These are phyloP conservation scores for Cryptococcus sp. DNA, from an alignment of 1,284 basidiomycete genomes.

Conservation along the genomic window DNA sequence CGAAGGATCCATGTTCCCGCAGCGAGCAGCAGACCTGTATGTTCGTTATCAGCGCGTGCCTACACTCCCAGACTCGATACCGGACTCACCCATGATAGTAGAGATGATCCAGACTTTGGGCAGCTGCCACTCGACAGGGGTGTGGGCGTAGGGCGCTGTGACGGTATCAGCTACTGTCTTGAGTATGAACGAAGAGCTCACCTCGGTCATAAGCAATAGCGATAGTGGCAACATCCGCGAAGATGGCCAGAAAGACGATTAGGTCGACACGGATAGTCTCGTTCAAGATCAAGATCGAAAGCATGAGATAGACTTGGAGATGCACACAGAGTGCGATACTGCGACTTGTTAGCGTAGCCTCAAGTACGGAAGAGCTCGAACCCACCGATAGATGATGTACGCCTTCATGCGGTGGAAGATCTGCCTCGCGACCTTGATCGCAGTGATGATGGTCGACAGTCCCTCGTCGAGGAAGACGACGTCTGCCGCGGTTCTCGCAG, in stretches of 20 bases:
- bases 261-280: constrained; percentile 62
- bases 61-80: neutral
- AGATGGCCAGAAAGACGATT: constrained; percentile 62
- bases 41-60: neutral
- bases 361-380: constrained; percentile 2
- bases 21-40: constrained; percentile 54
- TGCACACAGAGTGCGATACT: constrained; percentile 60
- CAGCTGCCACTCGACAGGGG: constrained; percentile 62
- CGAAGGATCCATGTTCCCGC: constrained; percentile 61
- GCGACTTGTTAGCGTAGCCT: constrained; percentile 13
- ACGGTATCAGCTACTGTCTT: constrained; percentile 36
- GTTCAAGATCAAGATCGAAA: constrained; percentile 59
- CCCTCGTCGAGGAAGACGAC: constrained; percentile 61
- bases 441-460: constrained; percentile 58
- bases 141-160: constrained; percentile 56
- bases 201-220: constrained; percentile 56
- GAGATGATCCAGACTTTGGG: constrained; percentile 63
- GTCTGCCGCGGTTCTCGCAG: constrained; percentile 63
- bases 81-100: constrained; percentile 50
- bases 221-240: constrained; percentile 59
- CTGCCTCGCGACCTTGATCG: constrained; percentile 62
- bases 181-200: neutral
- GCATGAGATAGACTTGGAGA: constrained; percentile 60
- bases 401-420: constrained; percentile 64
- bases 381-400: constrained; percentile 54